Evolutionary conservation across 1,139 yeast genomes (phyloP), one percentile per base, ranked within the genome.

Genomic region (Yamadazyma oceani): DNA sequence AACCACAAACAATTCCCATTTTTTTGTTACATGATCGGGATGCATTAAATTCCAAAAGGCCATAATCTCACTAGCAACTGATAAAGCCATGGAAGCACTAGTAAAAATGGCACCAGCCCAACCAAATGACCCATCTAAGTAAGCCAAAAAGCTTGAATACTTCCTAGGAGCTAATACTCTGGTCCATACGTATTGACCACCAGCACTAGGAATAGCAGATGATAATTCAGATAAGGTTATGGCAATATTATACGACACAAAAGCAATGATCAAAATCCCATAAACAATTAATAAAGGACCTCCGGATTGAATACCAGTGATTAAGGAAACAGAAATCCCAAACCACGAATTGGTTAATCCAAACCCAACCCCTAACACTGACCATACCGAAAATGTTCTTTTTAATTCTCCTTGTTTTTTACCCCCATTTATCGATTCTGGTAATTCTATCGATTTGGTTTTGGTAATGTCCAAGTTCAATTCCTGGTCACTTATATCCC

Each of bases 131-230:
- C 81, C 82, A 50, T 80, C 74, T 45, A 73, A 44, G 48, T 72
- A 77, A 5, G 80, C 73, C 49, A 62, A 58, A 36, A 70, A 71
- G 25, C 69, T 62, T 12, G 75, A 69, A 38, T 65, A 62, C 45
- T 60, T 68, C 42, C 57, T 66, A n/a, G 78, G 82, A 6, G 80
- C 75, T 40, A 78, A 56, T 23, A 69, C 69, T 50, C 74, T 67
- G 11, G 82, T 75, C 84, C 84, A 78, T 54, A 71, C 78, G 49
- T 78, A 79, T 57, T 80, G 85, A 27, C 85, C 85, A 36, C 85
- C 85, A 4, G 85, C 80, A 43, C 78, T 78, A 2, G 85, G 85
- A 50, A 67, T 69, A 24, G 79, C 72, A 34, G 72, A 64, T 3
- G 78, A 67, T 52, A 78, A 59, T 44, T 78, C 82, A 12, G 77